These are phyloP conservation scores for Chenopodium formosanum DNA, from an alignment of 148 eudicot species.

Conservation along the genomic window DNA sequence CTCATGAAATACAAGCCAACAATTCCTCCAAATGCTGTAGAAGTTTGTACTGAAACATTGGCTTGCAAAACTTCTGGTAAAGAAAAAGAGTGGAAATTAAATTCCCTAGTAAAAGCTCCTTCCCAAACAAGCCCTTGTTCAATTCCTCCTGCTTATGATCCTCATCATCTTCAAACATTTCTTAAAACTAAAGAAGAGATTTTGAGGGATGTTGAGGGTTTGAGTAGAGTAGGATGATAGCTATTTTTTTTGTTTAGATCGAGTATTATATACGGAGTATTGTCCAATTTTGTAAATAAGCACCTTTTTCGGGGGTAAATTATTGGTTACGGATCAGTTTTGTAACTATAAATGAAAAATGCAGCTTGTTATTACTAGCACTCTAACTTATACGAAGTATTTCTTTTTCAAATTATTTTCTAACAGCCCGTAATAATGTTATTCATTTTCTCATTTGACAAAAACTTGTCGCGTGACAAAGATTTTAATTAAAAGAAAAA, in stretches of 20 bases:
- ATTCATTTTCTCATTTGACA: no score
- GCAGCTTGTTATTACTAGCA: background rate
- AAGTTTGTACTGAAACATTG: slow-evolving; percentile 40
- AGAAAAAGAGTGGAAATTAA: slow-evolving; percentile 28
- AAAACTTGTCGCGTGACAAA: no score
- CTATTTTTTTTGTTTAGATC: background rate
- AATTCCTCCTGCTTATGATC: slow-evolving; percentile 35
- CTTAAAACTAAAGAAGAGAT: slow-evolving; percentile 17
- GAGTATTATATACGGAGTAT: no score
- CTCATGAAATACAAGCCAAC: slow-evolving; percentile 37
- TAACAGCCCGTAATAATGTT: no score
- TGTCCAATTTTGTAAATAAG: background rate
- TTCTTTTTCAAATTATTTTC: no score
- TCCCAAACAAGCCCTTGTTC: slow-evolving; percentile 36
- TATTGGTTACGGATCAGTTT: background rate
- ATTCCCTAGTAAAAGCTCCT: slow-evolving; percentile 33
- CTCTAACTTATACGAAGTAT: no score
- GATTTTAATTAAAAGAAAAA: no score
- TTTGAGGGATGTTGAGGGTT: slow-evolving; percentile 16
- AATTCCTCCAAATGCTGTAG: slow-evolving; percentile 27
- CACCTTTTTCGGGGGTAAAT: background rate
- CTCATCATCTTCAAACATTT: slow-evolving; percentile 18
- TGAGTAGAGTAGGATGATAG: slow-evolving; percentile 12
- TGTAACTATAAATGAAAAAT: background rate
- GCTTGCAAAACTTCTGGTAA: slow-evolving; percentile 21